Evolutionary conservation across 352 stramenopile species (phyloP).

Genomic region (Phytophthora palmivora): DNA sequence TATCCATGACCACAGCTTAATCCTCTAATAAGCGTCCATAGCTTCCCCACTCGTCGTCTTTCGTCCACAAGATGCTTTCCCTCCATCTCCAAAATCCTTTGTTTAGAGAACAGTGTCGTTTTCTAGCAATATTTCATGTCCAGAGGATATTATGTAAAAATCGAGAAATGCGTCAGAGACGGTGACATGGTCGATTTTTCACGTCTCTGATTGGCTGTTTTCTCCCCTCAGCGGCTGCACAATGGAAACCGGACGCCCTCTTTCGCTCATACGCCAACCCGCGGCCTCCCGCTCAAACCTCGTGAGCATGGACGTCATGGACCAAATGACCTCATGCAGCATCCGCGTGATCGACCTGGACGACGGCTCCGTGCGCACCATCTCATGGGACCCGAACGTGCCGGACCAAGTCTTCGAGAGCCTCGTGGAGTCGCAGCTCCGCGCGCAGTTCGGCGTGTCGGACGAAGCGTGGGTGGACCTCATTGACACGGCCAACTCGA

Average conservation of each 20-base stretch:
- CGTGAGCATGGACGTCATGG: constrained; percentile 35
- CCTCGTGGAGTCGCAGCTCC: constrained; percentile 80
- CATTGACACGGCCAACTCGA: constrained; percentile 83
- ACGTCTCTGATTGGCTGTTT: constrained; percentile 16
- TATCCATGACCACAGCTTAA: too few relatives aligned
- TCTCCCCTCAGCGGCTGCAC: not conserved
- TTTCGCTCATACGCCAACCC: constrained; percentile 23
- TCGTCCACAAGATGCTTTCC: not conserved
- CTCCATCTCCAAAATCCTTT: not conserved
- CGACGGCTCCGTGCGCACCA: constrained; percentile 75
- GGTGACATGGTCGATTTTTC: constrained; percentile 5
- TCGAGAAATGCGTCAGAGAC: constrained; percentile 6
- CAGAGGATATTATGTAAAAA: constrained; percentile 12
- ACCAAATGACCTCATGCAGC: constrained; percentile 48
- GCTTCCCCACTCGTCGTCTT: not conserved
- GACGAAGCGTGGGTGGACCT: constrained; percentile 90
- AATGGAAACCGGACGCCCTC: constrained; percentile 19
- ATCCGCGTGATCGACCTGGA: constrained; percentile 88
- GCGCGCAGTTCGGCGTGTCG: constrained; percentile 77
- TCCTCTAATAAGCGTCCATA: not conserved
- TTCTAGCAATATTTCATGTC: constrained; percentile 2
- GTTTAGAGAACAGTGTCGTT: not conserved
- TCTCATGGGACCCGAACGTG: constrained; percentile 83
- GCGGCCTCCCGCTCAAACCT: not conserved
- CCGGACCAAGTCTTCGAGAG: constrained; percentile 85